A percentile compares a stretch with the other conserved stretches of the same genome.
phyloP scores from a whole-genome alignment of 148 eudicot genomes.

The Vaccinium darrowii region DNA sequence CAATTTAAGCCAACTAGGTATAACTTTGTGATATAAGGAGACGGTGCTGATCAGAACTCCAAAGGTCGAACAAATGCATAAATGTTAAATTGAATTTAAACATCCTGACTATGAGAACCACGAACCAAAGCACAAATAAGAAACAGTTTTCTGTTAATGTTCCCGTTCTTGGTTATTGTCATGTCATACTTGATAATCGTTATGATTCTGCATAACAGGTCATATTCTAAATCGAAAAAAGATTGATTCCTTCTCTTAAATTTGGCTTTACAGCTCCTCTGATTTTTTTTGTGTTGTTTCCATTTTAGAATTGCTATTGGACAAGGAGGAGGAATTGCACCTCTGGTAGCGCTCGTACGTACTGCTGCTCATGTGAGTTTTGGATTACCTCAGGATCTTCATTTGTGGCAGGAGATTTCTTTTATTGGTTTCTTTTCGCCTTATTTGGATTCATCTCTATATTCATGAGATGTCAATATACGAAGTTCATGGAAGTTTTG shows the following conservation, averaged over 20 bases:
- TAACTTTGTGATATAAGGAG: not conserved
- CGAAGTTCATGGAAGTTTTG: not conserved
- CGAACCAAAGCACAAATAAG: not conserved
- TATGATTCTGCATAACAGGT: not conserved
- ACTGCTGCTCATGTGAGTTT: constrained; percentile 73
- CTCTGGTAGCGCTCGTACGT: constrained; percentile 76
- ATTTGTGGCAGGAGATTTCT: not conserved
- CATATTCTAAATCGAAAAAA: constrained; percentile 8
- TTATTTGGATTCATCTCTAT: not conserved
- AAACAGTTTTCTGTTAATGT: too few relatives aligned
- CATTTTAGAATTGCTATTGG: constrained; percentile 84
- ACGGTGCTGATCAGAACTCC: not conserved
- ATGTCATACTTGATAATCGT: not conserved
- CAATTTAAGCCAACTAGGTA: not conserved
- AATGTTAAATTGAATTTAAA: not conserved
- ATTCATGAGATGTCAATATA: not conserved
- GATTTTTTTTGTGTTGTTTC: constrained; percentile 7
- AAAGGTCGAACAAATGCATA: not conserved
- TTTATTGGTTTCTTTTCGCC: not conserved
- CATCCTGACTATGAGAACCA: not conserved
- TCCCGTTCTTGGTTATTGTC: not conserved
- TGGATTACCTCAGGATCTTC: constrained; percentile 4
- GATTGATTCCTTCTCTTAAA: not conserved
- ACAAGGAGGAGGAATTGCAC: constrained; percentile 88
- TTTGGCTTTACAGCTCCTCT: not conserved